Evolutionary conservation across 2,329 filamentous ascomycete species (phyloP), one percentile per base, ranked within the genome.

Genomic region (Scedosporium boydii): DNA sequence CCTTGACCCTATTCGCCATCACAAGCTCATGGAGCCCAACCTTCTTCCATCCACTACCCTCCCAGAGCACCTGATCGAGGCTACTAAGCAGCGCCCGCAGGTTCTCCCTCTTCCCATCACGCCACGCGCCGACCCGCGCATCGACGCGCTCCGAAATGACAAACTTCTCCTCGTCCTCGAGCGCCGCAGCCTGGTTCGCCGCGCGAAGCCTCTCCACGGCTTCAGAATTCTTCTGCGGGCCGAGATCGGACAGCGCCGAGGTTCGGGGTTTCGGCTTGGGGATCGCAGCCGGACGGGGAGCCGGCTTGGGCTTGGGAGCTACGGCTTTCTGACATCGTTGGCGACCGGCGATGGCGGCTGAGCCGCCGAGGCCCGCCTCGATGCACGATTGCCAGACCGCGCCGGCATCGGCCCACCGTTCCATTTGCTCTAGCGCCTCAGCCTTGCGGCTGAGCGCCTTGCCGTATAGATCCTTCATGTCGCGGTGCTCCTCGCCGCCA

Each of bases 381-480:
- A 98, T 89, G 41, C 91, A 93, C 62, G 84, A 78, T 69, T 87
- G 86, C 95, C 95, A 99, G 0, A 90, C 86, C 1, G 80, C 77
- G 0, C 86, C 87, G 1, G 95, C 95, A 59, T 98, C 93, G 2
- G 78, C 76, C 93, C 93, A 99, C 71, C 89, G 91, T 76, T 99
- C 95, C 80, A 99, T 88, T 71, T 96, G 89, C 74, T 99, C 95
- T 6, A 98, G 80, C 1, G 92, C 95, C 75, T 99, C 95, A 0
- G 95, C 95, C 77, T 98, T 98, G 61, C 95, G 88, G 76, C 90
- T 93, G 34, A 98, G 78, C 0, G 93, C 93, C 74, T 98, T 99
- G 61, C 91, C 93, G 70, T 89, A 98, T 65, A 96, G 90, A 18
- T 96, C 93, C 66, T 86, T 89, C 90, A 99, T 96, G 58, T 93